Evolutionary conservation across 495 filamentous ascomycete genomes (phyloP).

Genomic region (Aspergillus affinis): DNA sequence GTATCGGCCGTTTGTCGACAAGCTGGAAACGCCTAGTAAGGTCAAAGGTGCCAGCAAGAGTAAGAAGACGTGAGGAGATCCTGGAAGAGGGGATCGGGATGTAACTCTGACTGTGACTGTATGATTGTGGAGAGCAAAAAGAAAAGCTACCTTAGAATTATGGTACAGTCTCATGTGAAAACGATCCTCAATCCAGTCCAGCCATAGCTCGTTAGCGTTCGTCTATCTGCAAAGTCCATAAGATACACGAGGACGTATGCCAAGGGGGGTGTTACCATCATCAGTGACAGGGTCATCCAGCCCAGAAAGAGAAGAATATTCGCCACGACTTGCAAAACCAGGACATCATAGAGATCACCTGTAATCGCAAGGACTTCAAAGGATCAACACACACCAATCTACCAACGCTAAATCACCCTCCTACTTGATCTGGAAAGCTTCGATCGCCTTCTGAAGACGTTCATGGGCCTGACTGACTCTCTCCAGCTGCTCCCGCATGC

Average conservation of each 20-base stretch:
- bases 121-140: constrained; percentile 2
- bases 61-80: constrained; percentile 31
- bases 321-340: not conserved
- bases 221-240: not conserved
- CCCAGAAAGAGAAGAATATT: too few species aligned
- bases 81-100: not conserved
- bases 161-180: not conserved
- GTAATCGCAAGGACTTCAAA: not conserved
- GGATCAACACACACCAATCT: not conserved
- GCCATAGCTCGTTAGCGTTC: not conserved
- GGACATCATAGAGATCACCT: not conserved
- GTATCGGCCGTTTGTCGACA: constrained; percentile 70
- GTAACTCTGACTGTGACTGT: not conserved
- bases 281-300: too few species aligned
- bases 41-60: constrained; percentile 31
- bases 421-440: not conserved
- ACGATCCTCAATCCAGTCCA: constrained; percentile 1
- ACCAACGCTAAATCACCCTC: not conserved
- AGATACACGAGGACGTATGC: not conserved
- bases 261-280: too few species aligned
- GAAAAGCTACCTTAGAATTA: not conserved
- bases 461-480: constrained; percentile 12
- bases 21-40: constrained; percentile 52
- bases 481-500: not conserved
- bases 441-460: constrained; percentile 10